Percentiles rank a stretch among this genome's conserved stretches.
Evolutionary conservation across 140 eudicot species (phyloP).

Genomic region (Erigeron philadelphicus): DNA sequence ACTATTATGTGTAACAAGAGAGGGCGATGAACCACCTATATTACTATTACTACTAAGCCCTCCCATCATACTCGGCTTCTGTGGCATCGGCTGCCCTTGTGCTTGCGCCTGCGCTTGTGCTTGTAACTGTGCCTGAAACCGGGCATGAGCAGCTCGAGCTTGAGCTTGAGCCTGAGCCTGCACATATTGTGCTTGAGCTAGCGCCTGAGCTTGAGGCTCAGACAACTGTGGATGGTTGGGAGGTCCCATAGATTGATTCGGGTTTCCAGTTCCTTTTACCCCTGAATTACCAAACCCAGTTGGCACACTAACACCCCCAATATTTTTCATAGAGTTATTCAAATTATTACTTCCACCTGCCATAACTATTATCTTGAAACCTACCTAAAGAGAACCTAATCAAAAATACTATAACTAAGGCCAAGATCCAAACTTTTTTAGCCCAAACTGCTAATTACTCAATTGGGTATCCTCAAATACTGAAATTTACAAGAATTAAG

Average conservation of each 20-base stretch:
- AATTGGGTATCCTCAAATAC: neutral
- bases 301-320: constrained; percentile 15
- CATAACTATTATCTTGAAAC: neutral
- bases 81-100: constrained; percentile 25
- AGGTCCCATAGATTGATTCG: constrained; percentile 11
- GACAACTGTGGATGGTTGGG: constrained; percentile 41
- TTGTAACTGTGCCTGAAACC: constrained; percentile 41
- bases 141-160: constrained; percentile 45
- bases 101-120: constrained; percentile 38
- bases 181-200: constrained; percentile 45
- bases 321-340: constrained; percentile 6
- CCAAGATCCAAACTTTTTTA: neutral
- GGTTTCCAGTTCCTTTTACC: neutral
- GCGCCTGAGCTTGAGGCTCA: constrained; percentile 51
- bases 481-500: neutral
- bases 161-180: constrained; percentile 54
- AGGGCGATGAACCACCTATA: constrained; percentile 44
- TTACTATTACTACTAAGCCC: constrained; percentile 20
- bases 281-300: constrained; percentile 18
- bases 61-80: constrained; percentile 23
- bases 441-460: neutral
- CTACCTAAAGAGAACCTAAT: neutral
- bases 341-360: constrained; percentile 12
- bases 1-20: constrained; percentile 42
- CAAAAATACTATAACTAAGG: neutral